Evolutionary conservation across 768 basidiomycete species (phyloP).

Genomic region (Sarcodon aspratus): DNA sequence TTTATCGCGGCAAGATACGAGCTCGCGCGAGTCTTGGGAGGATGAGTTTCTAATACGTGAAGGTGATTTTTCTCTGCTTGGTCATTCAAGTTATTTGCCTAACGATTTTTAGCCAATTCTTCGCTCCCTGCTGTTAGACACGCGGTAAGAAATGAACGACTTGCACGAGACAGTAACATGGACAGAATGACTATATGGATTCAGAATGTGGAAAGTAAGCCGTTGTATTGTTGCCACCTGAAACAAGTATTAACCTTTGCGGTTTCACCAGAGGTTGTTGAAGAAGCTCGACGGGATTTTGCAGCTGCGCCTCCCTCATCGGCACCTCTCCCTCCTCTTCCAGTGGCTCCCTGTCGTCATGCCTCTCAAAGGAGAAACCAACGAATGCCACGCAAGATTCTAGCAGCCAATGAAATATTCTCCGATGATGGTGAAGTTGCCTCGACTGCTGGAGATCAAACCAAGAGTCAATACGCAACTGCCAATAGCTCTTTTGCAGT

Average conservation of each 20-base stretch:
- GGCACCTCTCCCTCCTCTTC: slow-evolving; percentile 47
- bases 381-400: slow-evolving; percentile 49
- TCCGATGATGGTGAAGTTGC: slow-evolving; percentile 29
- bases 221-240: neutral
- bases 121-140: slow-evolving; percentile 43
- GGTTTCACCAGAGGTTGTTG: slow-evolving; percentile 52
- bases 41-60: slow-evolving; percentile 31
- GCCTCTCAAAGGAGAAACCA: slow-evolving; percentile 23
- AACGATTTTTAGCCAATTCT: slow-evolving; percentile 26
- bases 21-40: slow-evolving; percentile 34
- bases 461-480: slow-evolving; percentile 16
- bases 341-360: slow-evolving; percentile 45
- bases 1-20: slow-evolving; percentile 13
- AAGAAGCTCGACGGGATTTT: slow-evolving; percentile 71
- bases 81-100: neutral
- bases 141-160: slow-evolving; percentile 37
- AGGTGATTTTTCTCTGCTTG: slow-evolving; percentile 19
- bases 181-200: slow-evolving; percentile 80
- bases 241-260: neutral
- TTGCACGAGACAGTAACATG: slow-evolving; percentile 38
- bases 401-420: slow-evolving; percentile 66
- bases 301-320: slow-evolving; percentile 37
- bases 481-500: slow-evolving; percentile 8
- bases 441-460: neutral
- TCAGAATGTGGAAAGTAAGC: slow-evolving; percentile 73